Evolutionary conservation across 352 stramenopile genomes (phyloP), one percentile per base, ranked within the genome.

Genomic region (Discostella stelligera): DNA sequence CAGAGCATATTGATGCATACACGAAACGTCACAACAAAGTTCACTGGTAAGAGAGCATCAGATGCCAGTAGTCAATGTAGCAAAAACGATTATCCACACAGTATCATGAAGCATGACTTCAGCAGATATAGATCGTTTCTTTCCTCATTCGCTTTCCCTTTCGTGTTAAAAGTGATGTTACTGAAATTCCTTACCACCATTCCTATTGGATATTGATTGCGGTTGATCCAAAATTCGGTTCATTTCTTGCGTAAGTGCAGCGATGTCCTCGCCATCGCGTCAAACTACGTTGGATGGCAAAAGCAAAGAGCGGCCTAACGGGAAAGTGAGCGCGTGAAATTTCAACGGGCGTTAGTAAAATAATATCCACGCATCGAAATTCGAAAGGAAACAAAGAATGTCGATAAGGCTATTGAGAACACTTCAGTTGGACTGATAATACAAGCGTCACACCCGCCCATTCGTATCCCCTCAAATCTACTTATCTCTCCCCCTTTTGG

Each of bases 391-490:
- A 62, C 20, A 53, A 18, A 32, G 39, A 52, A 71, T 77, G 62
- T 71, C 53, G 53, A 66, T 66, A 71, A 71, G 70, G 61, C 70
- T 77, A 71, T 77, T 77, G 69, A 71, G 61, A 77, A 77, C 70
- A 77, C 56, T 66, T 66, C 50, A 66, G 70, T 77, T 77, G 52
- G 32, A 49, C 14, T 60, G 61, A 55, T 71, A 71, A 77, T 77
- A 66, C 60, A 55, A 70, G 63, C 55, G 61, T 77, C 70, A 71
- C 70, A 77, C 70, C 70, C 70, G 70, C 61, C 70, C 67, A 41
- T 77, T 70, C 61, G 46, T 70, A 54, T 46, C 63, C 60, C 18
- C 46, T 20, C 50, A 69, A 21, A 67, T 67, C 58, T 58, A 64
- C 68, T 75, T 68, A 48, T 64, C 55, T 54, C 30, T 72, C 20